Percentiles rank a stretch among this genome's conserved stretches.
Conservation (phyloP, 2,329 filamentous ascomycete genomes). For the Paramyrothecium roridum region DNA sequence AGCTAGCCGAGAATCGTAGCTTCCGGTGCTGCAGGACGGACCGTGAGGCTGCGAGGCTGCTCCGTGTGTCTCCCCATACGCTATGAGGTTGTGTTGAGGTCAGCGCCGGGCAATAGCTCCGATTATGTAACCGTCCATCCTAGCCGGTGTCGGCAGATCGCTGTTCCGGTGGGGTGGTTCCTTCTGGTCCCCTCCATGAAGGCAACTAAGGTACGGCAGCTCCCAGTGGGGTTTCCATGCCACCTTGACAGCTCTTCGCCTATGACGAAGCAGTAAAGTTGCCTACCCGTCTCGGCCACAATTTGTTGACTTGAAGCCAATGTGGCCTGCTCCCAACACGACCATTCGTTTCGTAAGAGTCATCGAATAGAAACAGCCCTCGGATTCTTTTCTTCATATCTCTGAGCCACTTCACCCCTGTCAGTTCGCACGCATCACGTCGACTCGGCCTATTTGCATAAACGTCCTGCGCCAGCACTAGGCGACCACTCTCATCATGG, state of each 20-base stretch:
- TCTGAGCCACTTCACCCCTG: no score
- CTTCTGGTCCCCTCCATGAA: slow-evolving; percentile 1
- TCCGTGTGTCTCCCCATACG: background rate
- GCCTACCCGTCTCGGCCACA: slow-evolving; percentile 11
- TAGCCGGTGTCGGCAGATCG: slow-evolving; percentile 20
- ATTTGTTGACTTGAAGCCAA: background rate
- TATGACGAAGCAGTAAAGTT: slow-evolving; percentile 22
- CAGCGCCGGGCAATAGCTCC: background rate
- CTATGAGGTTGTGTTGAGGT: slow-evolving; percentile 1
- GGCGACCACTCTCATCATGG: background rate
- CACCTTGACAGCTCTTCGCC: slow-evolving; percentile 6
- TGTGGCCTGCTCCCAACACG: no score
- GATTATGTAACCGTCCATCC: slow-evolving; percentile 4
- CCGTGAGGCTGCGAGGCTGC: background rate
- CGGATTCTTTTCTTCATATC: no score
- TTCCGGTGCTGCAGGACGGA: background rate
- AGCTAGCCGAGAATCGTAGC: background rate
- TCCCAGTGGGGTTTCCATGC: background rate
- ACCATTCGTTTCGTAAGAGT: no score
- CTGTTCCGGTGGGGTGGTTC: slow-evolving; percentile 23
- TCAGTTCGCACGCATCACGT: no score
- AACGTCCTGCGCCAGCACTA: background rate
- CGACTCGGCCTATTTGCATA: no score
- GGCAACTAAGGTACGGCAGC: background rate
- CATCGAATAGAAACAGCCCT: no score